Base-by-base conservation (phyloP, 139 green algal genomes). In the Spirogloea muscicola region DNA sequence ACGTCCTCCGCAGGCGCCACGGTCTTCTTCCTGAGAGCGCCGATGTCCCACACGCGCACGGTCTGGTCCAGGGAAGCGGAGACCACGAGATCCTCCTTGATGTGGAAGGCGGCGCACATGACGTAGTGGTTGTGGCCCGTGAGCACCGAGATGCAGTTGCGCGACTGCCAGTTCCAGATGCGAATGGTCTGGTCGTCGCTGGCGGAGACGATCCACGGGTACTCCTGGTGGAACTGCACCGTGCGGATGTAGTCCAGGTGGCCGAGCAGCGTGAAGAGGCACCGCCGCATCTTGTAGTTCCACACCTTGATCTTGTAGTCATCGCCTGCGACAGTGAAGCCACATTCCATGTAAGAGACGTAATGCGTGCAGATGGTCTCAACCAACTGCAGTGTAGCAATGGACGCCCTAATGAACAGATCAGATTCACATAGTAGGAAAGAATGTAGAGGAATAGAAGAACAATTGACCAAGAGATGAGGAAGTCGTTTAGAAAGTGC, bases 81-180 rank as follows among this genome's bases (percentile, higher is more conserved):
- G 27, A 96, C 94, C 21, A 91, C 85, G 51, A 91, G 79, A 78
- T 97, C 94, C 60, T 97, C 94, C 82, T 97, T 97, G 37, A 89
- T 84, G 85, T 99, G 95, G 84, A 99, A 99, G 49, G 82, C 79
- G 7, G 95, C 95, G 75, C 92, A 99, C 95, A 99, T 99, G n/a
- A 99, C 95, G 75, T 99, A 99, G 84, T 99, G 95, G 77, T 98
- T 99, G 88, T 99, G 95, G 4, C 95, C 94, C 6, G 95, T 99
- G 43, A 99, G 88, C 51, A 99, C 95, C 5, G 88, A 88, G 72
- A 98, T 93, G 85, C 93, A 98, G 6, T 85, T 94, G 18, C 95
- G 84, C 0, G 82, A 91, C 87, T 98, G 93, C 95, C 95, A 99
- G 86, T 99, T 99, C 95, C 95, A 99, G 31, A 97, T 92, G 27